Base-by-base conservation (phyloP, 2,329 filamentous ascomycete species). In the Thermochaetoides dissita region DNA sequence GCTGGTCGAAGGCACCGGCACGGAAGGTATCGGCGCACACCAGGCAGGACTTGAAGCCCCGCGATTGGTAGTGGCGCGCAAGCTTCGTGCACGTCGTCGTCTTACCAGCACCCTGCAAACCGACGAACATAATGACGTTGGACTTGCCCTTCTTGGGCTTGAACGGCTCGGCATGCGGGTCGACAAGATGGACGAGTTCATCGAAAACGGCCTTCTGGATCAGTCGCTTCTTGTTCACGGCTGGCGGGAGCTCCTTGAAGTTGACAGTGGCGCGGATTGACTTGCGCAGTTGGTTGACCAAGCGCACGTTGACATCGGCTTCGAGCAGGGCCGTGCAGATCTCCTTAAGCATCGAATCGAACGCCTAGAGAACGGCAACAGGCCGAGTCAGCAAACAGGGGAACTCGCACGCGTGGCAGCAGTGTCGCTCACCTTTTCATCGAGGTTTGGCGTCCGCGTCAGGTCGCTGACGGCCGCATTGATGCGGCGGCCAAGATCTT, bases 41-140 rank as follows among this genome's bases (percentile, higher is more conserved):
- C 43, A 98, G 68, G 52, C 89, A 94, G 7, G 87, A 76, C 62
- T 85, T 86, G 72, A 96, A 94, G 1, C 91, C 91, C 48, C 91
- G 72, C 8, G 84, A 86, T 61, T 94, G 84, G 64, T 98, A 98
- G 71, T 94, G 89, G 45, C 88, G 71, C 11, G 91, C 91, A 49
- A 98, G 71, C 65, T 98, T 98, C 34, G 91, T 98, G 72, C 91
- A 96, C 9, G 89, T 93, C 1, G 91, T 98, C 24, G 91, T 98
- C 65, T 98, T 98, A 62, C 91, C 91, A 6, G 89, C 86, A 69
- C 91, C 91, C 64, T 98, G 91, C 38, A 98, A 72, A 66, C 91
- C 91, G 49, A 98, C 91, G 61, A 98, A 96, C 91, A 98, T 98
- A 63, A 98, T 95, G 58, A 98, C 84, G 62, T 95, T 98, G 49